Conservation (phyloP, 495 filamentous ascomycete species). For the Zalerion maritima region DNA sequence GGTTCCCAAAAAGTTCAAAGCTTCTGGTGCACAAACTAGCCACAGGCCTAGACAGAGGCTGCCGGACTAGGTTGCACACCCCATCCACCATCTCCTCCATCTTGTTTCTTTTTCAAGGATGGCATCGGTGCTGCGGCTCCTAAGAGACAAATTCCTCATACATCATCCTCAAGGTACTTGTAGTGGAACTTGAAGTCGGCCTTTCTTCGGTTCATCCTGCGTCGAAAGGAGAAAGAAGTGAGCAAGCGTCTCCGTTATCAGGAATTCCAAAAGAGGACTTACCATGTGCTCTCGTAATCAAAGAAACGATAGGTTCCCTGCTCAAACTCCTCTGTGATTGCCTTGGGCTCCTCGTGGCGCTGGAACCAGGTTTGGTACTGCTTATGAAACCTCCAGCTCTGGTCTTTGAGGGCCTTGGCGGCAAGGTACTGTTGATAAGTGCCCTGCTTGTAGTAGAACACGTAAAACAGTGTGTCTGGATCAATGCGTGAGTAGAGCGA, state of each 20-base stretch:
- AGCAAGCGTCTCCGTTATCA: background rate
- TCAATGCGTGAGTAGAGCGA: constrained; percentile 78
- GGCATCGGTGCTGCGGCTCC: too few relatives aligned
- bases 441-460: constrained; percentile 96
- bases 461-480: constrained; percentile 93
- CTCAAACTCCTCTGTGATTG: constrained; percentile 95
- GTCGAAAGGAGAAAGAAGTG: background rate
- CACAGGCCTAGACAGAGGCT: too few relatives aligned
- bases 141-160: too few relatives aligned
- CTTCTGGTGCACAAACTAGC: too few relatives aligned
- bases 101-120: too few relatives aligned
- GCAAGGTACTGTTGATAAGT: constrained; percentile 95
- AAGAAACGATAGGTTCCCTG: constrained; percentile 98
- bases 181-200: constrained; percentile 97
- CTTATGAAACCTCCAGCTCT: constrained; percentile 98
- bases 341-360: constrained; percentile 93
- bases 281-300: constrained; percentile 99
- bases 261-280: too few relatives aligned
- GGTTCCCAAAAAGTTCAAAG: too few relatives aligned
- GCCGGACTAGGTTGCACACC: too few relatives aligned
- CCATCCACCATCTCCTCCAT: too few relatives aligned
- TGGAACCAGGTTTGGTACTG: constrained; percentile 99
- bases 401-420: constrained; percentile 84
- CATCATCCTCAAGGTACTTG: constrained; percentile 88
- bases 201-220: constrained; percentile 97